phyloP scores from a whole-genome alignment of 352 stramenopile genomes.

The Halophytophthora polymorphica region DNA sequence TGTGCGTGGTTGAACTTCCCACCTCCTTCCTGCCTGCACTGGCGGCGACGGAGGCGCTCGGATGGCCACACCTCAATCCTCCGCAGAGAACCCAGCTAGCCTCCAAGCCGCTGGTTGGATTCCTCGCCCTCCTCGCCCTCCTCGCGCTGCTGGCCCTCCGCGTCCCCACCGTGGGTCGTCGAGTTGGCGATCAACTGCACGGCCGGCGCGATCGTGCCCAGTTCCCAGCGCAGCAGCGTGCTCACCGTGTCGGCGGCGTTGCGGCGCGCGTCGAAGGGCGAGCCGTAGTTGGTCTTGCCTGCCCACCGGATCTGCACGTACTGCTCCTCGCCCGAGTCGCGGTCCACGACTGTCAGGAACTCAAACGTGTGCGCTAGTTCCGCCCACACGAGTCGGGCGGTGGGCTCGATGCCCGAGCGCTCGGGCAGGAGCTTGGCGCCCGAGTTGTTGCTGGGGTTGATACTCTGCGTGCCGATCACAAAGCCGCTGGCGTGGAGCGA shows the following conservation, averaged over 20 bases:
- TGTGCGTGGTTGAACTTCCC: too few relatives aligned
- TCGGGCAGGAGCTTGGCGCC: constrained; percentile 31
- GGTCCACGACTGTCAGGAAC: constrained; percentile 34
- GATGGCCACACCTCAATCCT: too few relatives aligned
- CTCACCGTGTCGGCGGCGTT: constrained; percentile 48
- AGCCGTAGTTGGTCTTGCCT: constrained; percentile 50
- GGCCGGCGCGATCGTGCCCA: constrained; percentile 36
- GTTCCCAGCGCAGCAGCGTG: constrained; percentile 46
- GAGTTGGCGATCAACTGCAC: constrained; percentile 27
- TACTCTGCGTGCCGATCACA: constrained; percentile 47
- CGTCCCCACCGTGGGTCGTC: constrained; percentile 1
- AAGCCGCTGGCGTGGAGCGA: constrained; percentile 24
- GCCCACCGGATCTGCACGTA: constrained; percentile 43
- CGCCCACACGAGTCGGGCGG: constrained; percentile 33
- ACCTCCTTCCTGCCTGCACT: too few relatives aligned
- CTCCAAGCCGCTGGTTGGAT: too few relatives aligned
- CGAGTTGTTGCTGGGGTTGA: constrained; percentile 34
- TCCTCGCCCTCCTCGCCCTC: too few relatives aligned
- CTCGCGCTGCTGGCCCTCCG: background rate
- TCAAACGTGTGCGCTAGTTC: constrained; percentile 46
- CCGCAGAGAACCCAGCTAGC: too few relatives aligned
- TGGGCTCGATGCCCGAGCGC: constrained; percentile 24
- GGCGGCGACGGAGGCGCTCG: too few relatives aligned
- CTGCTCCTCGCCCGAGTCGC: constrained; percentile 16
- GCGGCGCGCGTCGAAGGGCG: constrained; percentile 36